Conservation (phyloP, 106 monocot species). For the Phalaenopsis aphrodite region DNA sequence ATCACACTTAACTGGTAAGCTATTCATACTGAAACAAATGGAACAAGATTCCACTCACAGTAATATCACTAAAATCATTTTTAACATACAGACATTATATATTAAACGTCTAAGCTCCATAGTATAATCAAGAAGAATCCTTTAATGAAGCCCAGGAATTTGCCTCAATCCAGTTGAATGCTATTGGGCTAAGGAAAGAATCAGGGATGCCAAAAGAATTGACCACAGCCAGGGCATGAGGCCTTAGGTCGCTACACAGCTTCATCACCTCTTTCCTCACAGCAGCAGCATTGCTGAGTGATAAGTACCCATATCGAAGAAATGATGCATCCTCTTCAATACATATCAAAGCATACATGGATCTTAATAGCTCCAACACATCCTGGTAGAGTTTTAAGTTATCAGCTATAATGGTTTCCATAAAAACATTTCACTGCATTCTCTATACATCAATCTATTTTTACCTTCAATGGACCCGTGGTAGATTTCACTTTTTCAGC, state of each 20-base stretch:
- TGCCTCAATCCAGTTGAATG: constrained; percentile 89
- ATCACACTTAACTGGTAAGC: not conserved
- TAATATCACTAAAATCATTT: not conserved
- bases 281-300: constrained; percentile 44
- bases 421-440: no score
- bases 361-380: constrained; percentile 61
- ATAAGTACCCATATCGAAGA: constrained; percentile 69
- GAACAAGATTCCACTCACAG: not conserved
- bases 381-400: constrained; percentile 33
- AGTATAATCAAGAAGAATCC: not conserved
- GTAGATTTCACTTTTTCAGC: constrained; percentile 35
- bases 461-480: constrained; percentile 65
- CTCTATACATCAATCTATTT: not conserved
- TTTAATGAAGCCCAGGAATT: constrained; percentile 47
- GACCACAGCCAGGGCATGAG: constrained; percentile 61
- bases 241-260: constrained; percentile 59
- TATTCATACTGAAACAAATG: not conserved
- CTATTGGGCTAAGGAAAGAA: constrained; percentile 68
- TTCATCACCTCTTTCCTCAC: constrained; percentile 68
- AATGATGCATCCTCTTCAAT: constrained; percentile 79
- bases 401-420: no score
- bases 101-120: no score
- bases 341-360: constrained; percentile 64
- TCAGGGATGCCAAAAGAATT: constrained; percentile 84
- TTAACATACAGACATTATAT: not conserved